A percentile compares a stretch with the other conserved stretches of the same genome.
Conservation (phyloP, 2,329 filamentous ascomycete genomes). For the Neonectria coccinea region DNA sequence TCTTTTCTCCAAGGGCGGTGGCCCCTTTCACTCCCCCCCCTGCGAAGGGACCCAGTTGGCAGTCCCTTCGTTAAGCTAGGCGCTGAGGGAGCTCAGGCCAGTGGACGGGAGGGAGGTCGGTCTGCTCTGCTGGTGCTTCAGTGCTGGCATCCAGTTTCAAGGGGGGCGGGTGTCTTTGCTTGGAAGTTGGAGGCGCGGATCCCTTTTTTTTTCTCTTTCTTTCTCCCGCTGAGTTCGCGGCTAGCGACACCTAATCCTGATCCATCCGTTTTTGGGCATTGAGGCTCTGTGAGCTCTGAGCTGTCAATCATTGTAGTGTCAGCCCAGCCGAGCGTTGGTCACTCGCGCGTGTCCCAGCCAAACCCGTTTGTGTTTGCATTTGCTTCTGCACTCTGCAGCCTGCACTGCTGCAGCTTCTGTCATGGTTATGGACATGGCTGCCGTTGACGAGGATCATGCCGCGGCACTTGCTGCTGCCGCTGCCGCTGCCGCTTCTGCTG, state of each 20-base stretch:
- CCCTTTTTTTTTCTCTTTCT: constrained; percentile 39
- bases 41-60: neutral
- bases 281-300: constrained; percentile 40
- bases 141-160: constrained; percentile 8
- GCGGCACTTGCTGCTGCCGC: constrained; percentile 41
- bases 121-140: constrained; percentile 13
- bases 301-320: constrained; percentile 16
- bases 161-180: constrained; percentile 10
- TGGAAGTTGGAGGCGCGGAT: constrained; percentile 32
- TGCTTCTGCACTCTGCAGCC: constrained; percentile 23
- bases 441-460: constrained; percentile 45
- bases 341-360: constrained; percentile 11
- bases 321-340: neutral
- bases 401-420: constrained; percentile 16
- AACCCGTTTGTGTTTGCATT: constrained; percentile 22
- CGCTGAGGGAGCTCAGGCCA: constrained; percentile 18
- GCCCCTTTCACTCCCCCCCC: neutral
- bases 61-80: neutral
- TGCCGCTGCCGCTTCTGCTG: constrained; percentile 36
- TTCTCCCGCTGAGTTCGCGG: constrained; percentile 33
- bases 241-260: constrained; percentile 34
- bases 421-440: constrained; percentile 40
- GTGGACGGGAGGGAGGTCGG: constrained; percentile 1
- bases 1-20: neutral
- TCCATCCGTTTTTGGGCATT: constrained; percentile 28